These are phyloP conservation scores for Funneliformis geosporum DNA, from an alignment of 192 early-diverging fungal genomes.

Conservation along the genomic window DNA sequence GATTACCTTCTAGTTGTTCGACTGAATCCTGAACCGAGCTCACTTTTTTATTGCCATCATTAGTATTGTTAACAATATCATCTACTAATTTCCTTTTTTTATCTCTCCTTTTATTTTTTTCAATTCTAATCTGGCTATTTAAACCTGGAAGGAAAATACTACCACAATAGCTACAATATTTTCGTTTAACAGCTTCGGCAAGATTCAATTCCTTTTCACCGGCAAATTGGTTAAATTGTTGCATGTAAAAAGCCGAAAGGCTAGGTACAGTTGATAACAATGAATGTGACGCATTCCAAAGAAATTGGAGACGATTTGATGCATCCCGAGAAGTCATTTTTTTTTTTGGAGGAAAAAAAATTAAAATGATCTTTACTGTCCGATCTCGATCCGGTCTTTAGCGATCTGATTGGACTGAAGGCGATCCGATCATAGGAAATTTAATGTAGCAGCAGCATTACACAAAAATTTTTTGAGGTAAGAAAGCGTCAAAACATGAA, in stretches of 20 bases:
- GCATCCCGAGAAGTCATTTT: neutral
- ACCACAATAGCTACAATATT: constrained; percentile 46
- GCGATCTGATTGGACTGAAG: no score
- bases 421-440: no score
- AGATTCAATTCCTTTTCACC: constrained; percentile 41
- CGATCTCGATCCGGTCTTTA: no score
- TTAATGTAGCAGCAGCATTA: no score
- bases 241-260: constrained; percentile 49
- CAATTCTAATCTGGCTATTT: constrained; percentile 41
- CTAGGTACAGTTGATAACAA: constrained; percentile 39
- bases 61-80: neutral
- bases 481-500: no score
- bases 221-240: constrained; percentile 43
- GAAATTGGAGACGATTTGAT: constrained; percentile 40
- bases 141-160: constrained; percentile 49
- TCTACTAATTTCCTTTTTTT: constrained; percentile 16
- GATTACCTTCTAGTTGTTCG: neutral
- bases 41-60: neutral
- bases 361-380: neutral
- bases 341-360: neutral
- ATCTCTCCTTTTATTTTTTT: constrained; percentile 28
- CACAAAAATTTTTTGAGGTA: no score
- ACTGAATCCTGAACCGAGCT: neutral
- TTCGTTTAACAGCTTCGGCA: constrained; percentile 44
- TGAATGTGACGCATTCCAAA: constrained; percentile 49